Percentiles rank a stretch among this genome's conserved stretches.
Conservation (phyloP, 441 rosid species). For the Theobroma grandiflorum region DNA sequence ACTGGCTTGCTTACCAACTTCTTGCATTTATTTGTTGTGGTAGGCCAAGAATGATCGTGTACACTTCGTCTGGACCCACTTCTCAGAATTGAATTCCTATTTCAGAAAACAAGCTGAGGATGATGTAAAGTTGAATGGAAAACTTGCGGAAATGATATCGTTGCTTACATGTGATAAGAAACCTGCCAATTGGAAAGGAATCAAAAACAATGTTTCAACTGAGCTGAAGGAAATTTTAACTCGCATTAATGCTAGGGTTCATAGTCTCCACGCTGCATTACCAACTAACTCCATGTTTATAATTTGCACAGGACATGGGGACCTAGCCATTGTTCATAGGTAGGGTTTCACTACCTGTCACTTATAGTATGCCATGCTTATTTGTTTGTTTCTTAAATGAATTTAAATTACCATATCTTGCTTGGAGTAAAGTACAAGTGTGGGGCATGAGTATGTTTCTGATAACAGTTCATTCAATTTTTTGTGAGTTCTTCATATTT, state of each 20-base stretch:
- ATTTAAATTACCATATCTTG: not conserved
- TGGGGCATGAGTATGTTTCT: not conserved
- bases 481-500: not conserved
- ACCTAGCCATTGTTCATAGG: constrained; percentile 86
- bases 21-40: constrained; percentile 29
- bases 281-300: constrained; percentile 87
- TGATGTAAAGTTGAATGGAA: constrained; percentile 62
- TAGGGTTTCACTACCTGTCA: constrained; percentile 30
- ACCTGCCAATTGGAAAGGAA: constrained; percentile 45
- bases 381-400: not conserved
- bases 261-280: constrained; percentile 58
- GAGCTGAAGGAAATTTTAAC: constrained; percentile 73
- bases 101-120: constrained; percentile 72
- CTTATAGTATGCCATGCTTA: not conserved
- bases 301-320: constrained; percentile 97
- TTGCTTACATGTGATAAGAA: constrained; percentile 74
- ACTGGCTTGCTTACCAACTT: constrained; percentile 1
- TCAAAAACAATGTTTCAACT: constrained; percentile 47
- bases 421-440: not conserved
- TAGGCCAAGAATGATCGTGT: constrained; percentile 75
- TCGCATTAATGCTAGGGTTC: constrained; percentile 61
- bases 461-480: not conserved
- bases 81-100: constrained; percentile 79
- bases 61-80: constrained; percentile 91
- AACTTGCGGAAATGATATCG: constrained; percentile 84